phyloP scores from a whole-genome alignment of 257 asterid genomes.

The Eustoma russellianum region DNA sequence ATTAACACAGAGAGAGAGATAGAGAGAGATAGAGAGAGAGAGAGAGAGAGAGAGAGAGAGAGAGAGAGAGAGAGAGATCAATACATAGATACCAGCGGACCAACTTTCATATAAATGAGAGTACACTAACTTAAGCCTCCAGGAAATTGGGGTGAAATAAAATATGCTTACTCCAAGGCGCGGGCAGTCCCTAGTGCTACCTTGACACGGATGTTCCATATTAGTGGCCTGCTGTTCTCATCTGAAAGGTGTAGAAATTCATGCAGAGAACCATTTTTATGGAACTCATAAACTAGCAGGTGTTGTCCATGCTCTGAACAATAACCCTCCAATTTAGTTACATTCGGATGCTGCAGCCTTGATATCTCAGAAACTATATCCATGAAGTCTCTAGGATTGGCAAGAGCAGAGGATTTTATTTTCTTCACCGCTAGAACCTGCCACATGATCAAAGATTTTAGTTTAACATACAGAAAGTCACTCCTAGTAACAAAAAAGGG shows the following conservation, averaged over 20 bases:
- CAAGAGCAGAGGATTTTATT: constrained; percentile 37
- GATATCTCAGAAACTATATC: constrained; percentile 30
- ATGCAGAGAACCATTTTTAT: constrained; percentile 49
- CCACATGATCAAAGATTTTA: too few relatives aligned
- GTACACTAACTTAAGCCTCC: too few relatives aligned
- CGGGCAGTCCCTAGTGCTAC: constrained; percentile 50
- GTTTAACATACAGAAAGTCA: too few relatives aligned
- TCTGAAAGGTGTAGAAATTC: constrained; percentile 53
- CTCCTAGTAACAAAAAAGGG: too few relatives aligned
- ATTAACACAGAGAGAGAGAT: too few relatives aligned
- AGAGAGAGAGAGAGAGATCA: too few relatives aligned
- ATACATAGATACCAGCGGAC: neutral
- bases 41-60: too few relatives aligned
- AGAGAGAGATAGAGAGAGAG: too few relatives aligned
- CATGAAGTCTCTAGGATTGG: constrained; percentile 16
- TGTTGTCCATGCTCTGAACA: constrained; percentile 50
- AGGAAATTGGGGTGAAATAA: neutral
- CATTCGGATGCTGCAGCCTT: constrained; percentile 37
- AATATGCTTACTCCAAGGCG: constrained; percentile 47
- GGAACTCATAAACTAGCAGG: constrained; percentile 38
- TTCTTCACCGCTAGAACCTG: constrained; percentile 52
- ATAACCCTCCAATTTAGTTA: constrained; percentile 46
- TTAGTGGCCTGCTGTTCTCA: constrained; percentile 51
- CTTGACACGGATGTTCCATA: constrained; percentile 59
- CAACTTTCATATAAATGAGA: too few relatives aligned